Evolutionary conservation across 192 early-diverging fungal species (phyloP).

Genomic region (Gamsiella multidivaricata): DNA sequence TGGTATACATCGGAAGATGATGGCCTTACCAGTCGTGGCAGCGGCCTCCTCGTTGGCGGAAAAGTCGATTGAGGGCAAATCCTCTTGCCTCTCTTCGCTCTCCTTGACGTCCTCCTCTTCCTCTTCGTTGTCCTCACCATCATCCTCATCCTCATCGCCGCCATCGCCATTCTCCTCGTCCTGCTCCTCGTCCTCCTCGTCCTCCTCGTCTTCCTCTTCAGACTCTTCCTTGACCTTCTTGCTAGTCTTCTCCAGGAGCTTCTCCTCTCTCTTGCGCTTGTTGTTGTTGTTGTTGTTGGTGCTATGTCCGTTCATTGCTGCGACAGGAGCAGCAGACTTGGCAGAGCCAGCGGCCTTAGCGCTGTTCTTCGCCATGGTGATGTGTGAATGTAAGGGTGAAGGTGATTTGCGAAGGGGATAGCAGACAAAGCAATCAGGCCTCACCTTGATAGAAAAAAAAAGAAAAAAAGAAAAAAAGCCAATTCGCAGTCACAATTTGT

Average conservation of each 20-base stretch:
- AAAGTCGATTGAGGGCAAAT: constrained; percentile 39
- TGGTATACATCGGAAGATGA: too few species aligned
- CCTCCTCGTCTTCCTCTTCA: constrained; percentile 33
- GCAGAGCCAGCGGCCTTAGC: constrained; percentile 40
- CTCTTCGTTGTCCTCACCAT: constrained; percentile 12
- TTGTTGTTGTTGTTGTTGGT: constrained; percentile 41
- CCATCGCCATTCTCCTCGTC: constrained; percentile 24
- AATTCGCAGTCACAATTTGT: constrained; percentile 16
- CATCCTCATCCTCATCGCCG: constrained; percentile 6
- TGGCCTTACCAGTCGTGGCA: too few species aligned
- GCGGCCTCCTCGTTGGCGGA: constrained; percentile 37
- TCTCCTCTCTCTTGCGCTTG: constrained; percentile 53
- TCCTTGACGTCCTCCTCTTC: constrained; percentile 28
- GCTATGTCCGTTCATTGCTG: constrained; percentile 28
- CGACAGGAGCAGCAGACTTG: constrained; percentile 22
- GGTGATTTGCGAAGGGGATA: not conserved
- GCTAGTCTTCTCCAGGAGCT: constrained; percentile 44
- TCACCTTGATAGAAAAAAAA: not conserved
- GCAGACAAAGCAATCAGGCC: not conserved
- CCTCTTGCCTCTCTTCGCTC: constrained; percentile 21
- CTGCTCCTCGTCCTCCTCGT: constrained; percentile 1
- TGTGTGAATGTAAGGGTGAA: constrained; percentile 4
- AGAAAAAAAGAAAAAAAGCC: constrained; percentile 30
- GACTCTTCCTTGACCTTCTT: constrained; percentile 43
- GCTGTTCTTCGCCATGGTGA: constrained; percentile 44